Base-by-base conservation (phyloP, 2,329 filamentous ascomycete species). In the Zalaria sp. region DNA sequence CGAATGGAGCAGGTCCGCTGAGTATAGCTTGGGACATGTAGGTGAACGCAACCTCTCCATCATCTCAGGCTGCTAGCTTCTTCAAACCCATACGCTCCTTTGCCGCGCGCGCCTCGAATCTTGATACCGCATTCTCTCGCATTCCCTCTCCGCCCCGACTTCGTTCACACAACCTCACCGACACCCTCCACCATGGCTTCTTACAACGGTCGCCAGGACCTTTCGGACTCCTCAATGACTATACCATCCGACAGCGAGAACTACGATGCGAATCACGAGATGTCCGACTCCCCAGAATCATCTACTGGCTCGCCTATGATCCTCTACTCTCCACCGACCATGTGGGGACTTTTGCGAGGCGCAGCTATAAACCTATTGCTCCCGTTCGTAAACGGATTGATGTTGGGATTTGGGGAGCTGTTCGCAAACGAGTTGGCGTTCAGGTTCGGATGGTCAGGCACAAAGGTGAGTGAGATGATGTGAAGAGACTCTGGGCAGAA, bases 351-450 rank as follows among this genome's bases (percentile, higher is more conserved):
- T 47, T 51, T 95, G 42, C 78, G 89, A 42, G 86, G 91, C 32
- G 85, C 87, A 10, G 87, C 88, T 4, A 98, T 98, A 65, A 98
- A 98, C 60, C 69, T 98, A n/a, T 55, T 98, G 1, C 66, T 98
- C 18, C 91, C 91, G 0, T 98, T 98, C 56, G 77, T 98, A 57
- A 98, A 98, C 65, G 91, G 91, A 37, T 75, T 98, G 70, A 98
- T 98, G 91, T 66, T 98, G 55, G 91, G 91, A 2, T 95, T 98
- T 57, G 91, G 91, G 51, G 91, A 98, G 66, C 66, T 98, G 40
- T 89, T 98, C 62, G 91, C 91, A 42, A 91, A 98, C 58, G 91
- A 98, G 67, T 81, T 85, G 39, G 91, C 91, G 2, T 98, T 89
- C 58, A 72, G 89, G 55, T 67, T 96, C 52, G 91, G 91, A 46